Evolutionary conservation across 106 monocot genomes (phyloP).

Genomic region (Alisma plantagoaquatica): DNA sequence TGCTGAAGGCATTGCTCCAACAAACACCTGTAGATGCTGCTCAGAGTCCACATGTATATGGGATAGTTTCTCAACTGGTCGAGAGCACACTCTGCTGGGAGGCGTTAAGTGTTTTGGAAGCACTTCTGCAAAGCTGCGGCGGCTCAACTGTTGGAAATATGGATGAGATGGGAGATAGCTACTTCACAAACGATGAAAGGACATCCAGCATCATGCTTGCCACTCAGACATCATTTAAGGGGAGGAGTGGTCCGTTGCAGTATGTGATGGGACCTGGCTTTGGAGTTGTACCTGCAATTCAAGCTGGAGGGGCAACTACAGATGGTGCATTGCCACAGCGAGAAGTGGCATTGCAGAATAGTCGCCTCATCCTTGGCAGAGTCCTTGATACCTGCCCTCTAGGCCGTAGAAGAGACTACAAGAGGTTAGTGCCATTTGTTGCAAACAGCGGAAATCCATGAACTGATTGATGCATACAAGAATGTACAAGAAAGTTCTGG

Average conservation of each 20-base stretch:
- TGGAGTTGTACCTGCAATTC: constrained; percentile 21
- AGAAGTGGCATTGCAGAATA: constrained; percentile 79
- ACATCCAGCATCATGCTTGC: constrained; percentile 39
- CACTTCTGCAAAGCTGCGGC: constrained; percentile 82
- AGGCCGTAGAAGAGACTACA: constrained; percentile 83
- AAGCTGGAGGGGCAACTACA: constrained; percentile 15
- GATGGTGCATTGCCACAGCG: constrained; percentile 47
- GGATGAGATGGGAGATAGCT: constrained; percentile 42
- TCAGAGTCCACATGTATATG: constrained; percentile 94
- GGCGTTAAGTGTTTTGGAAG: constrained; percentile 84
- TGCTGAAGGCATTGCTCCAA: constrained; percentile 94
- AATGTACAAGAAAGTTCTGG: not conserved
- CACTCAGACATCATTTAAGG: constrained; percentile 85
- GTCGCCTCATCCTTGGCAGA: constrained; percentile 70
- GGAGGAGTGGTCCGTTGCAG: constrained; percentile 72
- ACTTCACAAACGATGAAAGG: constrained; percentile 40
- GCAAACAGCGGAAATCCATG: constrained; percentile 29
- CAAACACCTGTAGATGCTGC: constrained; percentile 81
- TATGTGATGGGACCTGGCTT: constrained; percentile 41
- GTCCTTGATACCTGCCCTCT: constrained; percentile 89
- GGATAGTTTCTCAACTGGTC: constrained; percentile 86
- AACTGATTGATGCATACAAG: not conserved
- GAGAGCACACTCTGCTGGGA: constrained; percentile 83
- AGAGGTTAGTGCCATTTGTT: constrained; percentile 93
- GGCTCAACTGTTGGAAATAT: constrained; percentile 28